Evolutionary conservation across 306 rosid genomes (phyloP).

Genomic region (Carpinus fangiana): DNA sequence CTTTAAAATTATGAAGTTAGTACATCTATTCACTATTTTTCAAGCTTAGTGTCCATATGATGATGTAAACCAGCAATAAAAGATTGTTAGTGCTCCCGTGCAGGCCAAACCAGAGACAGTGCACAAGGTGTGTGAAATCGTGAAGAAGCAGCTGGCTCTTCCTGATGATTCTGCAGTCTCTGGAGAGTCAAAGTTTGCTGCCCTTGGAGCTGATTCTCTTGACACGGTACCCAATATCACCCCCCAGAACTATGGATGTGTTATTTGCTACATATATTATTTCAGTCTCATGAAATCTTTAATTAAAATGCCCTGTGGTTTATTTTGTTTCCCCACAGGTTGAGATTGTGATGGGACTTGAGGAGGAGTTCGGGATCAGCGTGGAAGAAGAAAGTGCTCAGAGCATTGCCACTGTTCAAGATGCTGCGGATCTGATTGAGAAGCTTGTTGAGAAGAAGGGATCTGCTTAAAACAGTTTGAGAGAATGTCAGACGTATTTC

Average conservation of each 20-base stretch:
- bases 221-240: slow-evolving; percentile 67
- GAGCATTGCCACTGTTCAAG: slow-evolving; percentile 85
- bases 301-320: not conserved
- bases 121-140: slow-evolving; percentile 67
- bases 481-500: slow-evolving; percentile 3
- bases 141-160: slow-evolving; percentile 88
- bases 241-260: not conserved
- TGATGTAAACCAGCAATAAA: slow-evolving; percentile 1
- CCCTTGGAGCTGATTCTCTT: slow-evolving; percentile 97
- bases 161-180: slow-evolving; percentile 43
- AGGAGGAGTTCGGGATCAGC: slow-evolving; percentile 79
- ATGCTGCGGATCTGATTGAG: slow-evolving; percentile 88
- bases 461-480: slow-evolving; percentile 29
- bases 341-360: slow-evolving; percentile 98
- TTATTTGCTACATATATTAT: not conserved
- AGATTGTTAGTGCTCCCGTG: slow-evolving; percentile 15
- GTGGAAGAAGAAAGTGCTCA: slow-evolving; percentile 90
- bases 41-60: not conserved
- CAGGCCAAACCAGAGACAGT: slow-evolving; percentile 92
- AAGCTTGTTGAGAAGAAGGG: slow-evolving; percentile 49
- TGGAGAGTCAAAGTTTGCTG: slow-evolving; percentile 72
- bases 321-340: slow-evolving; percentile 47
- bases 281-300: not conserved
- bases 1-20: not conserved
- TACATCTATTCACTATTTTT: not conserved